A percentile compares a stretch with the other conserved stretches of the same genome.
These are phyloP conservation scores for Gossypium anomalum DNA, from an alignment of 345 rosid genomes.

Conservation along the genomic window DNA sequence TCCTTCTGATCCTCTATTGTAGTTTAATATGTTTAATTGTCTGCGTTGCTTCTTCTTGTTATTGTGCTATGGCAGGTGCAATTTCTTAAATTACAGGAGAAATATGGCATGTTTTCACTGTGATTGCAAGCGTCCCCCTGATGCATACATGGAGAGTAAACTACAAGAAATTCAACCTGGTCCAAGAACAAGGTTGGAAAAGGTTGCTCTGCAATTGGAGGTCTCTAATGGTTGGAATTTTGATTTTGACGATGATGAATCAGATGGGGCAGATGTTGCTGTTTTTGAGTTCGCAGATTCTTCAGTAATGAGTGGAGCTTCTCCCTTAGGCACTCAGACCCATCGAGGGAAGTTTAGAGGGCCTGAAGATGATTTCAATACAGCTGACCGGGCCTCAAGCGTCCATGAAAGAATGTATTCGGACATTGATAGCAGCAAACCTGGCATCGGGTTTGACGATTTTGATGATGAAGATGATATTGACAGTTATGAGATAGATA, in stretches of 20 bases:
- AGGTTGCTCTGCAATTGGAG: constrained; percentile 42
- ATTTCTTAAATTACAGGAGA: constrained; percentile 93
- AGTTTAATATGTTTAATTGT: neutral
- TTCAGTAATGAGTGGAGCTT: constrained; percentile 29
- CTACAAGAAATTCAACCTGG: constrained; percentile 47
- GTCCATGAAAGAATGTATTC: neutral
- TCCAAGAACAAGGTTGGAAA: constrained; percentile 40
- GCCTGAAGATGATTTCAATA: constrained; percentile 3
- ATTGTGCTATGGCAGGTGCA: constrained; percentile 64
- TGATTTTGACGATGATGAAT: constrained; percentile 94
- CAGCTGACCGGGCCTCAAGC: neutral
- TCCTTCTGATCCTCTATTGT: neutral
- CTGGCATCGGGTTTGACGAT: constrained; percentile 75
- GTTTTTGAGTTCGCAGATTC: constrained; percentile 86
- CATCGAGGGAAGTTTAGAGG: constrained; percentile 19
- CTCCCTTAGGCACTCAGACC: constrained; percentile 18
- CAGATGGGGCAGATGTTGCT: constrained; percentile 95
- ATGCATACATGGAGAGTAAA: constrained; percentile 53
- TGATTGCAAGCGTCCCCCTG: constrained; percentile 95
- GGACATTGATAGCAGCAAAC: neutral
- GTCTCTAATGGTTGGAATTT: constrained; percentile 91
- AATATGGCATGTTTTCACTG: constrained; percentile 91
- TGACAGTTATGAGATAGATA: constrained; percentile 83
- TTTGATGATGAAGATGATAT: constrained; percentile 89
- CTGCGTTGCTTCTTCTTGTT: constrained; percentile 7